Conservation (phyloP, 805 yeast species). For the Yarrowia alimentaria region DNA sequence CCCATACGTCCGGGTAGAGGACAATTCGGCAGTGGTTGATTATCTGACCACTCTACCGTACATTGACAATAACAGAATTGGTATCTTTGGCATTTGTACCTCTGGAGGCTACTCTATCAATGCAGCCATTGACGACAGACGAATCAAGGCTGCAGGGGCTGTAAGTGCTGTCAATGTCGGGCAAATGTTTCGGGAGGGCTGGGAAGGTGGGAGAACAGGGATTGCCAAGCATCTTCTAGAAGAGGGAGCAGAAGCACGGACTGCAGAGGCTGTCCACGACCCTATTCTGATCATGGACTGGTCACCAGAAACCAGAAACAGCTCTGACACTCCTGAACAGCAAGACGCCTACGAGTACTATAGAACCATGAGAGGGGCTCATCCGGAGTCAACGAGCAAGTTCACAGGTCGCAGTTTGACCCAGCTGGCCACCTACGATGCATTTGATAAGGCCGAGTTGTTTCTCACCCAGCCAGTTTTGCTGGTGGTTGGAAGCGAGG, state of each 20-base stretch:
- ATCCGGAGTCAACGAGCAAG: conserved; percentile 4
- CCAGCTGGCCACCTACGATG: conserved; percentile 20
- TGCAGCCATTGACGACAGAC: conserved; percentile 29
- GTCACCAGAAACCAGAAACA: conserved; percentile 2
- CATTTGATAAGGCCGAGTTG: conserved; percentile 18
- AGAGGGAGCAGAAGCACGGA: conserved; percentile 7
- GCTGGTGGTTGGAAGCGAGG: conserved; percentile 26
- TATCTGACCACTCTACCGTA: conserved; percentile 16
- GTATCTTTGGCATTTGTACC: conserved; percentile 30
- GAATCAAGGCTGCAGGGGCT: conserved; percentile 28
- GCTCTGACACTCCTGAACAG: conserved; percentile 18
- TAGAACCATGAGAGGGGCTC: conserved; percentile 28
- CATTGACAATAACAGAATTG: conserved; percentile 27
- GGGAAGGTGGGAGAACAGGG: neutral
- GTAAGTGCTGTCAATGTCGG: conserved; percentile 29
- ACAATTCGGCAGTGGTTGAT: conserved; percentile 28
- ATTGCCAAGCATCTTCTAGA: neutral
- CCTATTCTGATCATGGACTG: conserved; percentile 4
- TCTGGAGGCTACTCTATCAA: conserved; percentile 30
- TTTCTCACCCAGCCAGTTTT: conserved; percentile 29
- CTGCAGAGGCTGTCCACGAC: conserved; percentile 3
- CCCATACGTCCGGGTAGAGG: conserved; percentile 30
- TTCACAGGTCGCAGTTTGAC: neutral
- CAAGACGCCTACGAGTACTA: conserved; percentile 31
- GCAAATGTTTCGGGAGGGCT: conserved; percentile 11